Conservation (phyloP, 306 rosid species). For the Betula pendula region DNA sequence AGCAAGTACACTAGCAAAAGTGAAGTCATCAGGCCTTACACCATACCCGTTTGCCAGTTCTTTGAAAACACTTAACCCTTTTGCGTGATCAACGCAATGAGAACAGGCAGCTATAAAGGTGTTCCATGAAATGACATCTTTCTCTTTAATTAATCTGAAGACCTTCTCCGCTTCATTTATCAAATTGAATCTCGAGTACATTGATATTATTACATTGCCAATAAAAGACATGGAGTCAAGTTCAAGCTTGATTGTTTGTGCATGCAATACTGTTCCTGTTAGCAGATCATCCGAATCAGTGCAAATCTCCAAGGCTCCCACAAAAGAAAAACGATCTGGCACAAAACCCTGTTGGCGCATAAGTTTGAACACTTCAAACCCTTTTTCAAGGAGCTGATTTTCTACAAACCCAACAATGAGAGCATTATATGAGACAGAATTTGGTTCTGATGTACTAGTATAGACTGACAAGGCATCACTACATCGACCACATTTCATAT, state of each 20-base stretch:
- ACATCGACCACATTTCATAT: constrained; percentile 44
- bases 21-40: constrained; percentile 38
- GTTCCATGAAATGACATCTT: constrained; percentile 48
- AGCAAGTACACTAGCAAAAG: constrained; percentile 38
- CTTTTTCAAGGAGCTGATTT: constrained; percentile 32
- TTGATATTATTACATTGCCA: constrained; percentile 39
- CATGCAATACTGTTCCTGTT: constrained; percentile 38
- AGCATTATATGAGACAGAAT: constrained; percentile 43
- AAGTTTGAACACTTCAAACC: constrained; percentile 40
- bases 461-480: constrained; percentile 36
- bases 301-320: constrained; percentile 36
- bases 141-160: constrained; percentile 37
- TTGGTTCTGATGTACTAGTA: constrained; percentile 25
- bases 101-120: constrained; percentile 35
- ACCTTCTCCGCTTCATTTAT: constrained; percentile 41
- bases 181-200: constrained; percentile 34
- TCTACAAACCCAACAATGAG: constrained; percentile 40
- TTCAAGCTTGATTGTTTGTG: constrained; percentile 40
- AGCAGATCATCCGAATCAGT: constrained; percentile 20
- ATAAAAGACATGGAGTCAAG: constrained; percentile 34
- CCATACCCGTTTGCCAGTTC: constrained; percentile 30
- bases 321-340: constrained; percentile 41
- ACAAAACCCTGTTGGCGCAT: constrained; percentile 31
- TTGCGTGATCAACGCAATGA: constrained; percentile 27
- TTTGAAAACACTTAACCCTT: constrained; percentile 29